Evolutionary conservation across 768 basidiomycete species (phyloP).

Genomic region (Melanogaster broomeanus): DNA sequence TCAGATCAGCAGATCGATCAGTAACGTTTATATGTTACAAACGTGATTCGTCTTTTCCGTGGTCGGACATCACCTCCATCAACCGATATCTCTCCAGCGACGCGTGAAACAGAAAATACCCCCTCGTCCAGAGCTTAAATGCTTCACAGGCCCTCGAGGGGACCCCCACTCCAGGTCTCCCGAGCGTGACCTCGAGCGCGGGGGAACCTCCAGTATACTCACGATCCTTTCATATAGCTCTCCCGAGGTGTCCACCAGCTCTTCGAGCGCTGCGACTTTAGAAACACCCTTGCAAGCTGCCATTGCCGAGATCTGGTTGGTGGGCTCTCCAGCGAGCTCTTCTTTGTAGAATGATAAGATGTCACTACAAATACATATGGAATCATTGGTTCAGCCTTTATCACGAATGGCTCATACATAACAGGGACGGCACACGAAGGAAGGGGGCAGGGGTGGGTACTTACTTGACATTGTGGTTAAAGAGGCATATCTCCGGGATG

Average conservation of each 20-base stretch:
- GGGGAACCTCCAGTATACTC: slow-evolving; percentile 17
- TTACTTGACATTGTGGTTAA: slow-evolving; percentile 40
- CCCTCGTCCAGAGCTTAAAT: slow-evolving; percentile 6
- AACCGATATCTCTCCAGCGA: slow-evolving; percentile 17
- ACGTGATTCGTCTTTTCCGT: too few relatives aligned
- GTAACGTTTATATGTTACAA: too few relatives aligned
- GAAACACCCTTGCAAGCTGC: slow-evolving; percentile 19
- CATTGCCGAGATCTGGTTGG: slow-evolving; percentile 33
- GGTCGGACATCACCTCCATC: slow-evolving; percentile 11
- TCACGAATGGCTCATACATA: too few relatives aligned
- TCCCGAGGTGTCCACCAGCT: slow-evolving; percentile 23
- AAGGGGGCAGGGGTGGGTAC: slow-evolving; percentile 9
- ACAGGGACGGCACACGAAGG: too few relatives aligned
- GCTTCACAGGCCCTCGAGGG: slow-evolving; percentile 4
- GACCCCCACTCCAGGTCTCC: too few relatives aligned
- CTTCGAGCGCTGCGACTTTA: slow-evolving; percentile 27
- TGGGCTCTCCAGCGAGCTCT: slow-evolving; percentile 32
- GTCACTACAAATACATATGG: slow-evolving; percentile 28
- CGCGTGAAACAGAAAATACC: slow-evolving; percentile 20
- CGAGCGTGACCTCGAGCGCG: too few relatives aligned
- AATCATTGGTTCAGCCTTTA: too few relatives aligned
- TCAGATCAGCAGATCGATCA: too few relatives aligned
- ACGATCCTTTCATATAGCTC: slow-evolving; percentile 15
- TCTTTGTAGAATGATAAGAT: slow-evolving; percentile 40
- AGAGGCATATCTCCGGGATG: slow-evolving; percentile 37